phyloP scores from a whole-genome alignment of 176 grass and related monocot genomes.

The Avena atlantica region DNA sequence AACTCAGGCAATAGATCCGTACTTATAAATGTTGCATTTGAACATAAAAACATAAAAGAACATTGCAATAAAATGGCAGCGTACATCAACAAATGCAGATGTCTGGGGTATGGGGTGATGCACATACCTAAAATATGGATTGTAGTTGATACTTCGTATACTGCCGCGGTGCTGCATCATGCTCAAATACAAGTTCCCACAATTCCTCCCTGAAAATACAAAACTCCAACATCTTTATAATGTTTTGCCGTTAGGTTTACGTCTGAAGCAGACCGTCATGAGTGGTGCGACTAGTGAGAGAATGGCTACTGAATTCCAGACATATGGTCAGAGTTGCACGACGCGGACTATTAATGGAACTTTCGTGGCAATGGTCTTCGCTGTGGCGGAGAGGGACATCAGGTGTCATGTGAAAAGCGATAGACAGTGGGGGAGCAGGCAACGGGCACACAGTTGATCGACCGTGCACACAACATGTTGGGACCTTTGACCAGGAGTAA shows the following conservation, averaged over 20 bases:
- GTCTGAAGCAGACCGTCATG: not conserved
- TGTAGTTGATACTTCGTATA: too few relatives aligned
- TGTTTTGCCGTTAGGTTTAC: not conserved
- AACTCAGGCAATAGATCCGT: too few relatives aligned
- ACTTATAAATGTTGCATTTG: too few relatives aligned
- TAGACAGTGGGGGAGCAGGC: not conserved
- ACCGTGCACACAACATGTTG: not conserved
- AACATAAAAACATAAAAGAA: too few relatives aligned
- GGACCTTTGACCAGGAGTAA: slow-evolving; percentile 34
- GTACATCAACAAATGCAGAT: too few relatives aligned
- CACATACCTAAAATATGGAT: too few relatives aligned
- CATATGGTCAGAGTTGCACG: not conserved
- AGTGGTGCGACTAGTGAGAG: not conserved
- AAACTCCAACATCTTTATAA: too few relatives aligned
- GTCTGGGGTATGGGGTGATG: too few relatives aligned
- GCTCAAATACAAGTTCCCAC: too few relatives aligned
- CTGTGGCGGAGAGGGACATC: not conserved
- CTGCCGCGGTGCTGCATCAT: too few relatives aligned
- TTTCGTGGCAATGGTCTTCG: not conserved
- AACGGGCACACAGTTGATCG: slow-evolving; percentile 2
- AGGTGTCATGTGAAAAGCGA: slow-evolving; percentile 2
- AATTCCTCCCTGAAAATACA: too few relatives aligned
- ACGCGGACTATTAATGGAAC: not conserved
- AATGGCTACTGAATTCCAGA: not conserved
- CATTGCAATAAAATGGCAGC: too few relatives aligned